Base-by-base conservation (phyloP, 2,329 filamentous ascomycete species). In the Colletotrichum sp. region DNA sequence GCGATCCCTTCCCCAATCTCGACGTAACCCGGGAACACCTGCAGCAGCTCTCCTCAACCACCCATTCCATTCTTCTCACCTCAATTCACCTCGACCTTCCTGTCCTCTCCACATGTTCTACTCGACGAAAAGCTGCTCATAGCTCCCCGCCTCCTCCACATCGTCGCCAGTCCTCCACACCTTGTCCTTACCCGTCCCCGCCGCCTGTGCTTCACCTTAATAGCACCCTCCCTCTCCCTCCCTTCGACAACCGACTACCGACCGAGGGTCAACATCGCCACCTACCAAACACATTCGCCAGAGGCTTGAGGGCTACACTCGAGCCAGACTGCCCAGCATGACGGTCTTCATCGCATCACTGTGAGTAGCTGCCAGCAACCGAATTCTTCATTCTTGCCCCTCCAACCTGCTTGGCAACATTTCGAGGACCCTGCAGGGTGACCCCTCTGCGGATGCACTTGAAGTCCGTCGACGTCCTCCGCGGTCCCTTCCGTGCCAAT, bases 271-370 rank as follows among this genome's bases (percentile, higher is more conserved):
- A 68, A 3, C 26, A 24, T 34, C 7, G n/a, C 21, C 58, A 30
- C 43, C 60, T 12, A 30, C 12, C 10, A 71, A 8, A 15, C n/a
- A 24, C n/a, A 43, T 15, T 13, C 43, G 43, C 43, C 43, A 48
- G 43, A 48, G 43, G 43, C 43, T 48, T 48, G 55, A 63, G 57
- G 70, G 55, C 64, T 64, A 43, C 30, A 13, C 26, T n/a, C n/a
- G 24, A 72, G 24, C 32, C 63, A 67, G 48, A 43, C 43, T 72
- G 80, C 79, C 80, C 85, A 85, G 65, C 77, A 89, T 89, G 87
- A 90, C 87, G 15, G 85, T 89, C 78, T 90, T 90, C 77, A 84
- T 90, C 76, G 88, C 86, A 75, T 88, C 87, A n/a, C 81, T 88
- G 86, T 88, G 83, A 84, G 86, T 84, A 8, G 43, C 63, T 68